Conservation (phyloP, 208 protist genomes). For the Leishmania amazonensis region DNA sequence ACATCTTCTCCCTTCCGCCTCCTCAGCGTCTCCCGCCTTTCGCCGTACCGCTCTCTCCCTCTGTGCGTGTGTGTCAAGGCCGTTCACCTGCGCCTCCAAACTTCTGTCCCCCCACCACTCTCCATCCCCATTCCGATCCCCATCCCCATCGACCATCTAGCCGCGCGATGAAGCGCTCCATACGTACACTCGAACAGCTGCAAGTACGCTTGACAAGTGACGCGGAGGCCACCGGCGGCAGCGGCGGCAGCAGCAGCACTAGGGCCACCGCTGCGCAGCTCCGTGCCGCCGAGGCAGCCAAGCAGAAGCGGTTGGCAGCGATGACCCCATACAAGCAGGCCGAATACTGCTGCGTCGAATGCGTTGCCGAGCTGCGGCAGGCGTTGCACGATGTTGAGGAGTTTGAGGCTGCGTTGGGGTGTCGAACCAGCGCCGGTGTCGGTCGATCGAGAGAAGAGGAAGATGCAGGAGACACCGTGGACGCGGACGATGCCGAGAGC, state of each 20-base stretch:
- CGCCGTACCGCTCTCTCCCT: neutral
- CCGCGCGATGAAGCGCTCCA: constrained; percentile 22
- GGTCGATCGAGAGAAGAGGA: constrained; percentile 8
- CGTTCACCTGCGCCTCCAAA: neutral
- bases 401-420: constrained; percentile 10
- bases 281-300: constrained; percentile 14
- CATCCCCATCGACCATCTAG: no score
- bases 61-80: neutral
- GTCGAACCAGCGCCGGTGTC: neutral
- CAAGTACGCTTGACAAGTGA: constrained; percentile 13
- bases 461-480: neutral
- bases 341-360: constrained; percentile 56
- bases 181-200: constrained; percentile 17
- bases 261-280: constrained; percentile 3
- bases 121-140: no score
- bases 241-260: neutral
- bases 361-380: constrained; percentile 43
- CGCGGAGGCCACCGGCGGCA: neutral
- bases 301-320: constrained; percentile 25
- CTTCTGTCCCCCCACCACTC: neutral
- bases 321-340: constrained; percentile 54
- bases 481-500: constrained; percentile 13
- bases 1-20: neutral
- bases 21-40: neutral
- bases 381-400: constrained; percentile 36